Base-by-base conservation (phyloP, 108 stramenopile species). In the Asterionellopsis glacialis region DNA sequence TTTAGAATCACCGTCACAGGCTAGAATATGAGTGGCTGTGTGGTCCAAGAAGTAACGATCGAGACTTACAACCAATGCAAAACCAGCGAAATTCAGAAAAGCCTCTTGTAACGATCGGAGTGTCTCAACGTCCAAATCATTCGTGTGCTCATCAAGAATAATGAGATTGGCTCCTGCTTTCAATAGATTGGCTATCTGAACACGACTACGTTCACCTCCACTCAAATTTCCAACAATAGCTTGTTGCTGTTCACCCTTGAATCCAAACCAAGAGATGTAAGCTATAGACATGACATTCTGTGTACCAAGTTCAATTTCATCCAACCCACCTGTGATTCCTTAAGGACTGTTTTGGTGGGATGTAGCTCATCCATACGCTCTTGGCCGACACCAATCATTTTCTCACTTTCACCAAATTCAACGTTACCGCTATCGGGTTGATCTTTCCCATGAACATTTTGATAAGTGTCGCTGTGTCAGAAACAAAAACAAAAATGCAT, bases 31-130 rank as follows among this genome's bases (percentile, higher is more conserved):
- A 2, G 95, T 98, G 11, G 85, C 83, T 50, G 97, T 72, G 12
- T 92, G 83, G 73, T 98, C 94, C 48, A 98, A 61, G 67, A 98
- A 96, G 73, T 90, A 98, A 11, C 96, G 81, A 69, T 98, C 98
- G 73, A 97, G 98, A 50, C 82, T 84, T 12, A 98, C 95, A 24
- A 96, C 88, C 64, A 98, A 53, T 11, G 95, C 96, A 69, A 89
- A 90, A 41, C 98, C 98, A 13, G 86, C 91, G 84, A 93, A 98
- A 48, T 82, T 79, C 28, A 93, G 64, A 54, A 98, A 66, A 14
- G 89, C 96, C 33, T 98, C 96, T 69, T 98, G 96, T 24, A 98
- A 74, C 27, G 70, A 65, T 25, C 96, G 72, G 16, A 98, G 59
- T 5, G 91, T 93, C 55, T 90, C 93, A 0, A 91, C 88, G 61